These are phyloP conservation scores for Pichia occidentalis DNA, from an alignment of 805 yeast species.

Conservation along the genomic window DNA sequence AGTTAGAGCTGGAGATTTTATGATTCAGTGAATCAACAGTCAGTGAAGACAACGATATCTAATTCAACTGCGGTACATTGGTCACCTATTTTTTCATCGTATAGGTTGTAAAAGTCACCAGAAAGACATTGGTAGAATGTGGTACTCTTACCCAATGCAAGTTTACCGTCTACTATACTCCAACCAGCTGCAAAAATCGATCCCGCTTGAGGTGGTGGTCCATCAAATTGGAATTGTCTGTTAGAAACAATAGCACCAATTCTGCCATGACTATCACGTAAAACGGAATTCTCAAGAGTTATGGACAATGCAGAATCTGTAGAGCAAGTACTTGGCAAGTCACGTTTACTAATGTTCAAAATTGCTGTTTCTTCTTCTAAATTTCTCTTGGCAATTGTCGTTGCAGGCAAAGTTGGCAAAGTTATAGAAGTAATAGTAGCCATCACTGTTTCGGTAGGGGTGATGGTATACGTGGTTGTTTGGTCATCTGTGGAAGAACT, in stretches of 20 bases:
- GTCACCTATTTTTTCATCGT: slow-evolving; percentile 53
- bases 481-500: slow-evolving; percentile 25
- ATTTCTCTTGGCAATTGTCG: slow-evolving; percentile 23
- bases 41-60: slow-evolving; percentile 49
- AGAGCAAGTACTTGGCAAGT: slow-evolving; percentile 36
- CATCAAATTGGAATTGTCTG: slow-evolving; percentile 77
- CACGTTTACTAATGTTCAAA: slow-evolving; percentile 13
- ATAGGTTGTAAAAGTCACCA: slow-evolving; percentile 73
- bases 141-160: slow-evolving; percentile 57
- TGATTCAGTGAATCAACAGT: slow-evolving; percentile 32
- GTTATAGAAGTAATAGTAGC: slow-evolving; percentile 24
- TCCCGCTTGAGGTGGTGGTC: slow-evolving; percentile 80
- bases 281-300: slow-evolving; percentile 43
- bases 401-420: slow-evolving; percentile 18
- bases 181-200: slow-evolving; percentile 60
- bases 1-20: background rate
- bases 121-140: slow-evolving; percentile 70
- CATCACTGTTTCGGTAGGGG: slow-evolving; percentile 26
- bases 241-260: slow-evolving; percentile 75
- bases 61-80: slow-evolving; percentile 63
- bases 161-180: slow-evolving; percentile 52
- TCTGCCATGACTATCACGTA: slow-evolving; percentile 58
- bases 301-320: slow-evolving; percentile 46
- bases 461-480: slow-evolving; percentile 24
- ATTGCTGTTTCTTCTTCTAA: slow-evolving; percentile 17